Evolutionary conservation across 208 protist species (phyloP).

Genomic region (Trypanosoma conorhini): DNA sequence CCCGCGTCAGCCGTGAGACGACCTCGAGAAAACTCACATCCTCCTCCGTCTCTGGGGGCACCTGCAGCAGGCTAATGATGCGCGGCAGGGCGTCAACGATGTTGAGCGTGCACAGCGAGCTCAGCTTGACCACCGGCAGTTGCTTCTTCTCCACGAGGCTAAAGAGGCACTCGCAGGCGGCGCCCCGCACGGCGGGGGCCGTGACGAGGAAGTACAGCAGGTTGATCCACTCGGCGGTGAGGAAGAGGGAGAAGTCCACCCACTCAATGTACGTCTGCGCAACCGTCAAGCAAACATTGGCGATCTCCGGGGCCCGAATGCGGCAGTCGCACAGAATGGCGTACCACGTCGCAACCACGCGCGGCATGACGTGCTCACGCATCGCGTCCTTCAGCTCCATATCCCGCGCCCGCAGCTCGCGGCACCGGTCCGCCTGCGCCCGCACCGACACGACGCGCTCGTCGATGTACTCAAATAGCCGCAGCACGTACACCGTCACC

Average conservation of each 20-base stretch:
- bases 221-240: slow-evolving; percentile 70
- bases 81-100: slow-evolving; percentile 63
- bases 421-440: slow-evolving; percentile 36
- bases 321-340: slow-evolving; percentile 51
- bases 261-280: slow-evolving; percentile 83
- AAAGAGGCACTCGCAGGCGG: slow-evolving; percentile 63
- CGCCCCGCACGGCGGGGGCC: slow-evolving; percentile 30
- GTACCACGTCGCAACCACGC: slow-evolving; percentile 63
- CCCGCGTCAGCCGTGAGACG: slow-evolving; percentile 44
- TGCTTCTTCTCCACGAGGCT: slow-evolving; percentile 83
- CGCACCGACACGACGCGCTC: slow-evolving; percentile 78
- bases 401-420: slow-evolving; percentile 56
- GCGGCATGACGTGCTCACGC: slow-evolving; percentile 63
- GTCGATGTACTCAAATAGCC: slow-evolving; percentile 87
- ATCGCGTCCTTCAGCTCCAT: slow-evolving; percentile 85
- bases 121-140: slow-evolving; percentile 64
- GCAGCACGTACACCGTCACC: slow-evolving; percentile 63
- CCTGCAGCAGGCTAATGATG: slow-evolving; percentile 52
- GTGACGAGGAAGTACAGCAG: slow-evolving; percentile 71
- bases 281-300: slow-evolving; percentile 52
- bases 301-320: slow-evolving; percentile 45
- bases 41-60: slow-evolving; percentile 47
- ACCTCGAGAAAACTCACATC: slow-evolving; percentile 53
- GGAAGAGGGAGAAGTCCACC: slow-evolving; percentile 66
- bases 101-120: slow-evolving; percentile 47